These are phyloP conservation scores for Pterocarpus macrocarpus DNA, from an alignment of 306 rosid species.

Conservation along the genomic window DNA sequence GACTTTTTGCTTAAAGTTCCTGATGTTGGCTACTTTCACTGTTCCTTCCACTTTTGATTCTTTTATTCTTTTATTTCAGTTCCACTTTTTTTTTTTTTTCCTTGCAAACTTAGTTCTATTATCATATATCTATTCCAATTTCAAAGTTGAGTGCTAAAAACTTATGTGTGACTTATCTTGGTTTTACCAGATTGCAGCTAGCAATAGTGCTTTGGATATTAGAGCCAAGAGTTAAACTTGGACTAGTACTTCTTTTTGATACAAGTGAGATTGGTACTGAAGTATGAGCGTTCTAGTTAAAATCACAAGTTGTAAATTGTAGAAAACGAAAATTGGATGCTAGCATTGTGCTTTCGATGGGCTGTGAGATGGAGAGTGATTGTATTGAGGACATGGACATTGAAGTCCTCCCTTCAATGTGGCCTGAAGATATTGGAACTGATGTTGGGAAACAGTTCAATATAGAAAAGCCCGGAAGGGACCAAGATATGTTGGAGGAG, in stretches of 20 bases:
- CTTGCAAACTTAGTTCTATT: conserved; percentile 16
- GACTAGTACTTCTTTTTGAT: conserved; percentile 33
- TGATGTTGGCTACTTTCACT: conserved; percentile 46
- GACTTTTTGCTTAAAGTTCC: conserved; percentile 23
- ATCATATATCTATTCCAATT: conserved; percentile 29
- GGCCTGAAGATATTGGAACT: conserved; percentile 94
- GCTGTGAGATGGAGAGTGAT: conserved; percentile 84
- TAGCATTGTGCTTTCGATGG: conserved; percentile 66
- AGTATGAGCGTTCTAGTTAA: conserved; percentile 22
- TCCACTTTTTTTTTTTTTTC: conserved; percentile 38
- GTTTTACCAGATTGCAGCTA: conserved; percentile 41
- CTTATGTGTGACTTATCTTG: conserved; percentile 35
- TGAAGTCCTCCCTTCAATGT: conserved; percentile 89
- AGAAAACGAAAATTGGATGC: conserved; percentile 55
- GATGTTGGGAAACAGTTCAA: conserved; percentile 88
- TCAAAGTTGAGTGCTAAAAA: conserved; percentile 24
- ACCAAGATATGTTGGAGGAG: conserved; percentile 92
- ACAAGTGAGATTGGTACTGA: conserved; percentile 30
- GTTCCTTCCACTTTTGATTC: conserved; percentile 15
- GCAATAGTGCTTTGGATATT: conserved; percentile 11
- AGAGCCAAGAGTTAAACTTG: conserved; percentile 25
- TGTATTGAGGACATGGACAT: conserved; percentile 83
- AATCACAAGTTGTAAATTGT: conserved; percentile 32
- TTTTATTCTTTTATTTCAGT: not conserved
- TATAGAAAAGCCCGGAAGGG: conserved; percentile 85